Conservation (phyloP, 306 rosid species). For the Cucurbita argyrosperma region DNA sequence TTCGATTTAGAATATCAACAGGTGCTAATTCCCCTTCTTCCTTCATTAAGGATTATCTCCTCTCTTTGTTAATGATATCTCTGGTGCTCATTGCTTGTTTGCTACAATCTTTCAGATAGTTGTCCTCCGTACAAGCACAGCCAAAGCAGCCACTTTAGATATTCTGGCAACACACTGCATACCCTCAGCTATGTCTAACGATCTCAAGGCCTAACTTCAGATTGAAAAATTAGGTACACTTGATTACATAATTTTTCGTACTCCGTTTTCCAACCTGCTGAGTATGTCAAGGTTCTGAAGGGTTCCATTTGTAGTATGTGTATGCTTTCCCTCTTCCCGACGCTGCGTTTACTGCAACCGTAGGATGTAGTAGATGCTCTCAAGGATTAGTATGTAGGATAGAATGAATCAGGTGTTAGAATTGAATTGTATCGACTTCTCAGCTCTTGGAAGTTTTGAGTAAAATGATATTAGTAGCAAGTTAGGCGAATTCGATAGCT, state of each 20-base stretch:
- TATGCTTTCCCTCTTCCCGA: neutral
- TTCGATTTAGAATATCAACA: slow-evolving; percentile 80
- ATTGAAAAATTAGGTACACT: neutral
- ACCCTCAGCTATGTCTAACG: slow-evolving; percentile 81
- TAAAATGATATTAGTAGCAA: neutral
- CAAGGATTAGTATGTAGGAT: neutral
- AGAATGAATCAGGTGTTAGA: neutral
- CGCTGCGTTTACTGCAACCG: neutral
- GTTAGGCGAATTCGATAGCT: neutral
- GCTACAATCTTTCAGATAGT: slow-evolving; percentile 39
- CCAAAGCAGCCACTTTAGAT: slow-evolving; percentile 70
- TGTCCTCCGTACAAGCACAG: slow-evolving; percentile 57
- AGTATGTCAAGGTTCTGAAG: neutral
- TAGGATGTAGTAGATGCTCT: neutral
- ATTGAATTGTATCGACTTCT: neutral
- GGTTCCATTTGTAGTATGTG: neutral
- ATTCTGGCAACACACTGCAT: slow-evolving; percentile 85
- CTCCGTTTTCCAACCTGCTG: neutral
- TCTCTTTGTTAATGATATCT: neutral
- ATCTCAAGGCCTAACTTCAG: slow-evolving; percentile 49
- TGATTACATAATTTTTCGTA: neutral
- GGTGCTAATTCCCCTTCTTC: slow-evolving; percentile 23
- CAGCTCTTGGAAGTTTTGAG: slow-evolving; percentile 2
- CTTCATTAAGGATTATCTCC: neutral
- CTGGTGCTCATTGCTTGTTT: neutral